phyloP scores from a whole-genome alignment of 1,284 basidiomycete genomes.

The Inonotus obliquus region DNA sequence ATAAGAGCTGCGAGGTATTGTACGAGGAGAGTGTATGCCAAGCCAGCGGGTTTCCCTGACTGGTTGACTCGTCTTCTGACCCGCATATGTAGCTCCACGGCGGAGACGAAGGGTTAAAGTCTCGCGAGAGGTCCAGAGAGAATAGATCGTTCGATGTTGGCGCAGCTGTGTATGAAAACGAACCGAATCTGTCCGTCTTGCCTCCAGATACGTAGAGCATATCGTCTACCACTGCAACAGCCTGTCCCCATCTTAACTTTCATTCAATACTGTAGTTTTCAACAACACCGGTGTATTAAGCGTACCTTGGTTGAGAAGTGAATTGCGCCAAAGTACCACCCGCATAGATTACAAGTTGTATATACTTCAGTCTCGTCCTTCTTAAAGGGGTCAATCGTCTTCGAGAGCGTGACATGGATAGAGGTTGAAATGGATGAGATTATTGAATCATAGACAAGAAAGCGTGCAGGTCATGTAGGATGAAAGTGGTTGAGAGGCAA shows the following conservation, averaged over 20 bases:
- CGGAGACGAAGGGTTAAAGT: slow-evolving; percentile 55
- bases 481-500: background rate
- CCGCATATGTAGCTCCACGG: slow-evolving; percentile 60
- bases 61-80: slow-evolving; percentile 37
- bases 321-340: background rate
- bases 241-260: slow-evolving; percentile 74
- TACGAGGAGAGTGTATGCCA: slow-evolving; percentile 77
- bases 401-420: background rate
- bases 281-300: background rate
- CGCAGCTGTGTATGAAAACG: slow-evolving; percentile 68
- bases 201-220: slow-evolving; percentile 74
- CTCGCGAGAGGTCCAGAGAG: slow-evolving; percentile 54
- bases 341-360: slow-evolving; percentile 2
- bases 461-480: background rate
- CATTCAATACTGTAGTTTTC: background rate
- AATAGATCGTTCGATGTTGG: slow-evolving; percentile 69
- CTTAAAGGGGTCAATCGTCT: slow-evolving; percentile 1
- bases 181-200: slow-evolving; percentile 64
- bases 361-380: background rate
- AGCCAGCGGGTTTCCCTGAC: slow-evolving; percentile 59
- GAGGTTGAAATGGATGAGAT: background rate
- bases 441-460: background rate
- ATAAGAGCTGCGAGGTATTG: slow-evolving; percentile 47
- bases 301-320: slow-evolving; percentile 14
- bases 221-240: slow-evolving; percentile 54